A percentile compares a stretch with the other conserved stretches of the same genome.
These are phyloP conservation scores for Tuber calosporum DNA, from an alignment of 495 filamentous ascomycete species.

Conservation along the genomic window DNA sequence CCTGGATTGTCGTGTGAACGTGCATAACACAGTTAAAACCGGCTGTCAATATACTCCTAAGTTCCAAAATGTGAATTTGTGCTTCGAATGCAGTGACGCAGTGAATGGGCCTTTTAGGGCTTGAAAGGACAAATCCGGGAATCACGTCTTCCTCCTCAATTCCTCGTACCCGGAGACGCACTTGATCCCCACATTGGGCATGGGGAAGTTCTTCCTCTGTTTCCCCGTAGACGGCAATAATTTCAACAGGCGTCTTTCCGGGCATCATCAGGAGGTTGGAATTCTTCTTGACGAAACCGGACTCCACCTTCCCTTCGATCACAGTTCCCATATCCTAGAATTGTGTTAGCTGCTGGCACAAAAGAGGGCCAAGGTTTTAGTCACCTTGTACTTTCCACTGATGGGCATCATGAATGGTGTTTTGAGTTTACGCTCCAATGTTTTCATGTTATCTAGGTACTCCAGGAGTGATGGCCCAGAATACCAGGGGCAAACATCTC, in stretches of 20 bases:
- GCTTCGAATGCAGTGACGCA: slow-evolving; percentile 87
- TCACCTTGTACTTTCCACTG: slow-evolving; percentile 72
- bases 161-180: slow-evolving; percentile 82
- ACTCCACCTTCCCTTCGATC: slow-evolving; percentile 93
- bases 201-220: slow-evolving; percentile 81
- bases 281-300: slow-evolving; percentile 84
- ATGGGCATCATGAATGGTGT: slow-evolving; percentile 99
- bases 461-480: slow-evolving; percentile 90
- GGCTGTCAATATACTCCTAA: slow-evolving; percentile 84
- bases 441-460: slow-evolving; percentile 81
- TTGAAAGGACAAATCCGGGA: slow-evolving; percentile 95
- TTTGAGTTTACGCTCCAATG: slow-evolving; percentile 90
- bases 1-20: slow-evolving; percentile 87
- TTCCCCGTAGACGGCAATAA: slow-evolving; percentile 85
- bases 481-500: slow-evolving; percentile 72
- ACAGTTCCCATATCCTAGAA: slow-evolving; percentile 83
- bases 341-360: neutral
- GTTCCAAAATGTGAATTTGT: slow-evolving; percentile 89
- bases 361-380: neutral
- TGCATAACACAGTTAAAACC: slow-evolving; percentile 89
- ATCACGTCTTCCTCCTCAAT: slow-evolving; percentile 96
- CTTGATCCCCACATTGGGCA: slow-evolving; percentile 87
- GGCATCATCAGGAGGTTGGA: slow-evolving; percentile 85
- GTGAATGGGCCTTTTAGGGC: slow-evolving; percentile 81
- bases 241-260: slow-evolving; percentile 68